These are phyloP conservation scores for Taxawa tesnikishii DNA, from an alignment of 2,329 filamentous ascomycete genomes.

Conservation along the genomic window DNA sequence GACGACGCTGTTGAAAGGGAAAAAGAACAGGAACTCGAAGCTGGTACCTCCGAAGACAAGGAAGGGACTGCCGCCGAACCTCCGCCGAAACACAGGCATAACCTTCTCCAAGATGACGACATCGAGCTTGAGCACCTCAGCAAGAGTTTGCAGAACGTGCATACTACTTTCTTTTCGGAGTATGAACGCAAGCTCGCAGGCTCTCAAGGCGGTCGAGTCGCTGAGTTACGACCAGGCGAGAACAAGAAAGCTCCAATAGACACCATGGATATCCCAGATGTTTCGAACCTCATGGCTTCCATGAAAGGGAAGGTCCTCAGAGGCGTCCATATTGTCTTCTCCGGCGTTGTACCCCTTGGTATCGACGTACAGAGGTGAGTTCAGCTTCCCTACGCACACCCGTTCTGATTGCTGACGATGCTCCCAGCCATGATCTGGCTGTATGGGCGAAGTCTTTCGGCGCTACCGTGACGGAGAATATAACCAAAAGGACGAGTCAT, in stretches of 20 bases:
- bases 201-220: slow-evolving; percentile 32
- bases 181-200: slow-evolving; percentile 50
- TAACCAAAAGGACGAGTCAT: slow-evolving; percentile 48
- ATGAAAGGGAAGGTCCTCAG: slow-evolving; percentile 69
- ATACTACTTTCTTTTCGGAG: slow-evolving; percentile 68
- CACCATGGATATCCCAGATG: slow-evolving; percentile 56
- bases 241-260: slow-evolving; percentile 35
- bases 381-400: background rate
- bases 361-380: slow-evolving; percentile 54
- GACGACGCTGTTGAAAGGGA: slow-evolving; percentile 68
- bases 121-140: slow-evolving; percentile 68
- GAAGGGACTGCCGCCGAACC: slow-evolving; percentile 26
- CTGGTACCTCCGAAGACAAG: slow-evolving; percentile 22
- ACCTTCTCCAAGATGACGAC: slow-evolving; percentile 79
- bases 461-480: slow-evolving; percentile 50
- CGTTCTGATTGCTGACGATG: slow-evolving; percentile 18
- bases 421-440: slow-evolving; percentile 60
- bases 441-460: slow-evolving; percentile 81
- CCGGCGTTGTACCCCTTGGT: slow-evolving; percentile 76
- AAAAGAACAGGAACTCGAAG: slow-evolving; percentile 35
- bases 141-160: slow-evolving; percentile 61
- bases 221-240: slow-evolving; percentile 38
- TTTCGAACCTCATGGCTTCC: slow-evolving; percentile 69
- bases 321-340: slow-evolving; percentile 71
- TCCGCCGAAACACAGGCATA: slow-evolving; percentile 46